phyloP scores from a whole-genome alignment of 441 rosid genomes.

The Syzygium syzygioides region DNA sequence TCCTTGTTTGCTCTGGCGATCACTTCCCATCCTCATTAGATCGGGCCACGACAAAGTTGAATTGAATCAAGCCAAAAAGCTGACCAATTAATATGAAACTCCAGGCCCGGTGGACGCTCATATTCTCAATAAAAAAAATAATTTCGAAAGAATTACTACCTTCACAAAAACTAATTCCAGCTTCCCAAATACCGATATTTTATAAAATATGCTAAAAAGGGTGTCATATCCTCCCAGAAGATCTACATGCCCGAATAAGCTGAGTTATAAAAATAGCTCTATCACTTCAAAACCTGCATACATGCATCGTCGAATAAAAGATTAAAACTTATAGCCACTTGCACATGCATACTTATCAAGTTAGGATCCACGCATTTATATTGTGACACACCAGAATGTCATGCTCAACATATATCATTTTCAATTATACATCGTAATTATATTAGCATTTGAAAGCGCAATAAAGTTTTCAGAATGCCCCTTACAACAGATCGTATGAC shows the following conservation, averaged over 20 bases:
- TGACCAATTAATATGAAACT: background rate
- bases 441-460: too few relatives aligned
- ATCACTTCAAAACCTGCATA: fast-evolving
- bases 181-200: background rate
- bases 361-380: fast-evolving
- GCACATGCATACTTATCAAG: background rate
- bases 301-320: background rate
- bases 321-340: background rate
- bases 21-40: background rate
- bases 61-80: background rate
- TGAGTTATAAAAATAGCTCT: background rate
- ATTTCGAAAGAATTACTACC: background rate
- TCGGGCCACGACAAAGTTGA: background rate
- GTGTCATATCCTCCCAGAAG: background rate
- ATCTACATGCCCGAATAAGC: background rate
- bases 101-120: background rate
- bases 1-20: background rate
- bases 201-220: background rate
- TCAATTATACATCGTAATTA: too few relatives aligned
- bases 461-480: too few relatives aligned
- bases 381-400: too few relatives aligned
- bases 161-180: background rate
- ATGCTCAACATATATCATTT: too few relatives aligned
- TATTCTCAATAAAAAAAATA: background rate
- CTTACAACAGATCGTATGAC: too few relatives aligned